phyloP scores from a whole-genome alignment of 2,329 filamentous ascomycete genomes.

The Xylaria sp. region DNA sequence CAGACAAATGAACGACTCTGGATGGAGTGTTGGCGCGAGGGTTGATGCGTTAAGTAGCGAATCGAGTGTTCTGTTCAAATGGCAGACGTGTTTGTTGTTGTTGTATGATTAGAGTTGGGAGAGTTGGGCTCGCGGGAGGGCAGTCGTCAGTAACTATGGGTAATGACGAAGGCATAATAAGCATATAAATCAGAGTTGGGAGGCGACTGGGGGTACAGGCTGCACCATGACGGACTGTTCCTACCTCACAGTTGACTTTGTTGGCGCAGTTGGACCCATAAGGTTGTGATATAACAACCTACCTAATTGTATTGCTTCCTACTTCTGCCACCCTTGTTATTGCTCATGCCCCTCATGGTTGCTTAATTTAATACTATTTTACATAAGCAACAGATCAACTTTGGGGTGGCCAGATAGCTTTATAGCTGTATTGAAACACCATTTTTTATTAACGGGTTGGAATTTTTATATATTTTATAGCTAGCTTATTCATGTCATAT shows the following conservation, averaged over 20 bases:
- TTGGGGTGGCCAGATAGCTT: too few species aligned
- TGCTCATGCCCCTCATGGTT: too few species aligned
- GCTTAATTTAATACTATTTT: too few species aligned
- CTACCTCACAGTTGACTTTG: background rate
- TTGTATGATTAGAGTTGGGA: constrained; percentile 21
- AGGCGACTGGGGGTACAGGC: background rate
- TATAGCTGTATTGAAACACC: too few species aligned
- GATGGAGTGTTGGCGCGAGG: background rate
- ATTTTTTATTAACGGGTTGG: too few species aligned
- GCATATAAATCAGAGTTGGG: background rate
- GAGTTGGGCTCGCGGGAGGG: constrained; percentile 8
- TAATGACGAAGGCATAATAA: constrained; percentile 29
- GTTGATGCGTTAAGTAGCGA: background rate
- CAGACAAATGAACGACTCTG: background rate
- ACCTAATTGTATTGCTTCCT: too few species aligned
- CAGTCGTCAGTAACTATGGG: background rate
- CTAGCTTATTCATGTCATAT: too few species aligned
- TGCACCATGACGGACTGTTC: background rate
- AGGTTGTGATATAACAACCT: background rate
- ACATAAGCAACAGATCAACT: too few species aligned
- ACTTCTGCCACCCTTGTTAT: too few species aligned
- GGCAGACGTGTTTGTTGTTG: constrained; percentile 14
- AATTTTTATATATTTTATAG: too few species aligned
- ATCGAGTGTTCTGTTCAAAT: background rate
- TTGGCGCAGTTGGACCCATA: constrained; percentile 1